Evolutionary conservation across 768 basidiomycete genomes (phyloP), one percentile per base, ranked within the genome.

Genomic region (Suillus variegatus): DNA sequence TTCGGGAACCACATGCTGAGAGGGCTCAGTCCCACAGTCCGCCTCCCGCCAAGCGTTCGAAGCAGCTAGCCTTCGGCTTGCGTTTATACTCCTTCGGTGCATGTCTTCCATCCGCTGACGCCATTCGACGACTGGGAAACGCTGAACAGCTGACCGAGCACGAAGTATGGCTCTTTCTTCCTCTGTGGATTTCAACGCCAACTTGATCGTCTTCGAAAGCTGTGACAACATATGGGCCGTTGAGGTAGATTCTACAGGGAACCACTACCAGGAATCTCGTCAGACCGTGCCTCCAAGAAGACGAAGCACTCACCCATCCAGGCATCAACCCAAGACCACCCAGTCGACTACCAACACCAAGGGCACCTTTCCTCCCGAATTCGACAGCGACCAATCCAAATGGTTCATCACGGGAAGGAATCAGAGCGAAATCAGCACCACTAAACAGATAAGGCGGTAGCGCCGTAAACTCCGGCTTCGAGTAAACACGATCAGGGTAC

Each of bases 121-220:
- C 95, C 95, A 97, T 80, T 97, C 95, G 35, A 97, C 92, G 64
- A 97, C 95, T 6, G 95, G 95, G 91, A 97, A 97, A 72, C 95
- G 93, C 73, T 97, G 95, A 4, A 97, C 86, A 20, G 95, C 95
- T 18, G 95, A 97, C 51, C 95, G 88, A 52, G 95, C 95, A 73
- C 95, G 93, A 32, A 97, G 85, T 71, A 97, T 89, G 10, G 95
- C 94, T 63, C 95, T 90, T 70, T 97, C 95, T 76, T 96, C 91
- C 71, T 93, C 86, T 0, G 90, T 88, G 12, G 95, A 96, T 78
- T 92, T 96, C 67, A 97, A 80, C 6, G 95, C 95, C 80, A 96
- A 84, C 76, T 97, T 97, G 82, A 97, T 90, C 10, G 95, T 97
- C 80, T 97, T 97, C 8, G 92, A 90, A 66, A 97, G 79, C 75